Conservation (phyloP, 352 stramenopile genomes). For the Elongisporangium undulatum region DNA sequence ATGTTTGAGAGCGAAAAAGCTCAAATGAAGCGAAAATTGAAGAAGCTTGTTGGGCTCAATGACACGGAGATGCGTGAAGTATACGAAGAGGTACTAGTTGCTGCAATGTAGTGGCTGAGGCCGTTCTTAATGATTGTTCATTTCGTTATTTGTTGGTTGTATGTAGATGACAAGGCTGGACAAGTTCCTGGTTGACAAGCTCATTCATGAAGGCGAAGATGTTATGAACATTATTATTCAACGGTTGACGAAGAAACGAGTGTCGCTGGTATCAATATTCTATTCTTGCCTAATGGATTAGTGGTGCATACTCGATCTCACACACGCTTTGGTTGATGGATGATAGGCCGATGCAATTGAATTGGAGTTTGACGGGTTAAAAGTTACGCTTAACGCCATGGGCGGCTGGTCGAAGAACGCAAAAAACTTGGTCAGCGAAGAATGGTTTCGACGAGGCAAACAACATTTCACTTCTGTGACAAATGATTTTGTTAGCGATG, state of each 20-base stretch:
- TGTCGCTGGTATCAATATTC: constrained; percentile 26
- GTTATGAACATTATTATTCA: constrained; percentile 63
- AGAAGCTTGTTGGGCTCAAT: constrained; percentile 15
- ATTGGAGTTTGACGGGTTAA: constrained; percentile 23
- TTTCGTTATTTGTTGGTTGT: constrained; percentile 1
- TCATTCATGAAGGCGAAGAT: constrained; percentile 67
- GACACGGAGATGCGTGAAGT: constrained; percentile 19
- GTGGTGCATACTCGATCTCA: neutral
- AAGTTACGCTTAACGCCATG: neutral
- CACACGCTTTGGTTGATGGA: neutral
- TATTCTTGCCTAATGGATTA: neutral
- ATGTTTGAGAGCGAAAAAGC: constrained; percentile 27
- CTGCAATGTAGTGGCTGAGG: neutral
- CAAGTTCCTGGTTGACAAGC: constrained; percentile 34
- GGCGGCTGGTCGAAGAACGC: neutral
- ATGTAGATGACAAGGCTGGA: constrained; percentile 32
- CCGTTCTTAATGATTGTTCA: no score
- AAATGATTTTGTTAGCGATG: neutral
- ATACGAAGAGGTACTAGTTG: constrained; percentile 20
- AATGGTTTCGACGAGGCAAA: neutral
- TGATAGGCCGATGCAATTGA: constrained; percentile 25
- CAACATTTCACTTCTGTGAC: neutral
- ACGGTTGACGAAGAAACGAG: constrained; percentile 30
- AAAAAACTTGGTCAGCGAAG: neutral
- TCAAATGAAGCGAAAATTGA: constrained; percentile 13